phyloP scores from a whole-genome alignment of 768 basidiomycete species.

The Russula sp. region DNA sequence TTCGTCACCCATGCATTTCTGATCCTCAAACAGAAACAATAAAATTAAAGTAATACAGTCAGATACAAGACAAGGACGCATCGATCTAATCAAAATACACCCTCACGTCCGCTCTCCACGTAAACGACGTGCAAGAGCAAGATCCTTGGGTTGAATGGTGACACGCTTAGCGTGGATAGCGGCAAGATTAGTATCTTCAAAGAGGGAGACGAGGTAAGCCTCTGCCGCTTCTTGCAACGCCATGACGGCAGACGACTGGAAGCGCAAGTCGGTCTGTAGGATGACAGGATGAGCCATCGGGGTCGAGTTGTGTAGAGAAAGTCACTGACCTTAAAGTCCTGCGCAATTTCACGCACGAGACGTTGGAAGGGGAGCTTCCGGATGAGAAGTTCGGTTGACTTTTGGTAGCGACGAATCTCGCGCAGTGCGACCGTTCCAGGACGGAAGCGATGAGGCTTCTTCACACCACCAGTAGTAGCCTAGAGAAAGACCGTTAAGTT shows the following conservation, averaged over 20 bases:
- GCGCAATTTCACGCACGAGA: slow-evolving; percentile 56
- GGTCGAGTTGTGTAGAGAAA: neutral
- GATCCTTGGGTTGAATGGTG: slow-evolving; percentile 50
- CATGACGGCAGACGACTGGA: slow-evolving; percentile 59
- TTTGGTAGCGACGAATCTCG: slow-evolving; percentile 36
- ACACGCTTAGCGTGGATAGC: slow-evolving; percentile 49
- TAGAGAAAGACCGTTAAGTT: slow-evolving; percentile 2
- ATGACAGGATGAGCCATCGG: neutral
- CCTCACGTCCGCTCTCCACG: slow-evolving; percentile 38
- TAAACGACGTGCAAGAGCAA: slow-evolving; percentile 42
- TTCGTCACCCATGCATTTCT: too few relatives aligned
- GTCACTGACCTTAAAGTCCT: slow-evolving; percentile 49
- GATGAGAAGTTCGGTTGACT: slow-evolving; percentile 35
- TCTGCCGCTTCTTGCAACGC: slow-evolving; percentile 57
- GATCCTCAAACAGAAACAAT: neutral
- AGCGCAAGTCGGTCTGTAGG: slow-evolving; percentile 45
- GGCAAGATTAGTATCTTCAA: slow-evolving; percentile 44
- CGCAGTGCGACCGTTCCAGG: slow-evolving; percentile 34
- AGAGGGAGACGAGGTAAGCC: slow-evolving; percentile 36
- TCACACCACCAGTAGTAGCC: slow-evolving; percentile 54
- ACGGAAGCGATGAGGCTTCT: slow-evolving; percentile 44
- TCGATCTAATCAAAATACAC: neutral
- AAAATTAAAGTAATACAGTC: slow-evolving; percentile 24
- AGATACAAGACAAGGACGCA: slow-evolving; percentile 14
- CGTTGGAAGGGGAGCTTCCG: slow-evolving; percentile 58